These are phyloP conservation scores for Thelephora aurantiotincta DNA, from an alignment of 768 basidiomycete genomes.

Conservation along the genomic window DNA sequence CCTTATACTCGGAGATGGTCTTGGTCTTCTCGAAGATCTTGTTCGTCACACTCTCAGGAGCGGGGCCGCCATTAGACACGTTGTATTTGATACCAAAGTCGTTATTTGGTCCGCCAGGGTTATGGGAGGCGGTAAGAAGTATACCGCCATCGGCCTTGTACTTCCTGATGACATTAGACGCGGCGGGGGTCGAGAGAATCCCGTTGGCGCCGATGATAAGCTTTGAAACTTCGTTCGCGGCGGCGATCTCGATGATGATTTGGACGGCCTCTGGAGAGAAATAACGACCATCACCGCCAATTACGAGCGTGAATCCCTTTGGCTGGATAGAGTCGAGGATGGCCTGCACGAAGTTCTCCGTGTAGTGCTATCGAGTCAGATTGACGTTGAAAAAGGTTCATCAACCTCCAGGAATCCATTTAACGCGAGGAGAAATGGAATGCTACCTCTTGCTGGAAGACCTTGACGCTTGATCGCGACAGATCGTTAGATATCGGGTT, in stretches of 20 bases:
- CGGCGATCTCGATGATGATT: constrained; percentile 85
- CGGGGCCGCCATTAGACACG: constrained; percentile 92
- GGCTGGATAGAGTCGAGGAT: constrained; percentile 85
- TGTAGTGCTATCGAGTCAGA: constrained; percentile 65
- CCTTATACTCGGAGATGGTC: constrained; percentile 73
- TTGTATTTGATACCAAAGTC: constrained; percentile 99
- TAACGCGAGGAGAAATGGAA: background rate
- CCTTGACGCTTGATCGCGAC: constrained; percentile 62
- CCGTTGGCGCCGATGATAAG: constrained; percentile 86
- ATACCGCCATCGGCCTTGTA: constrained; percentile 97
- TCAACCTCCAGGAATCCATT: background rate
- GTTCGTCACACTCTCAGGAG: constrained; percentile 93
- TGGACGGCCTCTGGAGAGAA: constrained; percentile 80
- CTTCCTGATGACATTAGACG: constrained; percentile 89
- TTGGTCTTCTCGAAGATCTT: constrained; percentile 89
- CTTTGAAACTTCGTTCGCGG: constrained; percentile 84
- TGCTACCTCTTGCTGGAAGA: constrained; percentile 88
- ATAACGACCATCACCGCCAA: constrained; percentile 95
- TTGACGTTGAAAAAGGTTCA: constrained; percentile 8
- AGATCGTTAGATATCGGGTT: constrained; percentile 5
- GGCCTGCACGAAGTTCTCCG: constrained; percentile 95
- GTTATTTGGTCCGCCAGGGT: constrained; percentile 94
- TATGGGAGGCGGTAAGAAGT: constrained; percentile 92
- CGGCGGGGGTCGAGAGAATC: constrained; percentile 95
- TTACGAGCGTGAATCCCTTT: constrained; percentile 72